phyloP scores from a whole-genome alignment of 495 filamentous ascomycete genomes.

The Penicillium goetzii region DNA sequence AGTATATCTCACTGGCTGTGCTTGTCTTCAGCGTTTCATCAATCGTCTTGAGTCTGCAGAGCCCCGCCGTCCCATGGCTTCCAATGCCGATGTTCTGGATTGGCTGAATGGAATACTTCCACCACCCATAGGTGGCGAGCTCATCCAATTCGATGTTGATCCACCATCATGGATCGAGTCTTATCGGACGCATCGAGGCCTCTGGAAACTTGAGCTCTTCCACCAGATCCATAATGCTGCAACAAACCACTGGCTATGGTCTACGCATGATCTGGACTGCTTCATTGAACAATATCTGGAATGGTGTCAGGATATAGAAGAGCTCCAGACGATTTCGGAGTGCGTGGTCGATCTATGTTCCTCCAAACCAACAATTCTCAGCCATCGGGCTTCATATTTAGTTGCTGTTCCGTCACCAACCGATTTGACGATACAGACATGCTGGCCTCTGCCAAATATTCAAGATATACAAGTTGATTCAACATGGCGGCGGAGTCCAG shows the following conservation, averaged over 20 bases:
- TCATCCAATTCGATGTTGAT: background rate
- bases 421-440: background rate
- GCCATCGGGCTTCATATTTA: background rate
- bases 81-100: background rate
- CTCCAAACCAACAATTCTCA: background rate
- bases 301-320: background rate
- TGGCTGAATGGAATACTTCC: background rate
- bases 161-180: background rate
- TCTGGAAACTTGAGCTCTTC: background rate
- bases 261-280: background rate
- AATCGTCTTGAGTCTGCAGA: background rate
- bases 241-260: background rate
- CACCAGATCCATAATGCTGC: background rate
- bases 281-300: background rate
- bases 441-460: background rate
- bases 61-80: background rate
- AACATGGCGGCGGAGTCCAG: background rate
- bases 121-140: background rate
- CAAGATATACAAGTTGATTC: background rate
- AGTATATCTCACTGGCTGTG: background rate
- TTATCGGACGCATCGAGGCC: background rate
- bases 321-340: background rate
- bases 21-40: background rate
- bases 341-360: background rate
- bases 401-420: background rate